A percentile compares a stretch with the other conserved stretches of the same genome.
Conservation (phyloP, 495 filamentous ascomycete genomes). For the Delitschia confertaspora region DNA sequence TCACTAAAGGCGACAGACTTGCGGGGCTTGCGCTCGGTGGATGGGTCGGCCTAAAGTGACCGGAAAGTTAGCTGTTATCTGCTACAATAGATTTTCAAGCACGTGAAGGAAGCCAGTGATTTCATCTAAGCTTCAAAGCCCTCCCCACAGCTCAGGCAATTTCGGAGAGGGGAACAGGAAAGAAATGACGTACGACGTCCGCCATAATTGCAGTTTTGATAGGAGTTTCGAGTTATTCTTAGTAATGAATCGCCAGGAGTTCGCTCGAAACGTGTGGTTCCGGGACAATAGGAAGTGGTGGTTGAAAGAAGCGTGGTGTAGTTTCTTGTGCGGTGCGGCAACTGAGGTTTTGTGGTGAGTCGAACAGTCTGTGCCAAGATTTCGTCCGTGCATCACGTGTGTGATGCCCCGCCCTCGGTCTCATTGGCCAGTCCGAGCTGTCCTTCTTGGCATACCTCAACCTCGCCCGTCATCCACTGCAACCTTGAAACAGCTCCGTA, state of each 20-base stretch:
- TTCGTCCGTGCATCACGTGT: slow-evolving; percentile 8
- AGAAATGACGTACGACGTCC: slow-evolving; percentile 43
- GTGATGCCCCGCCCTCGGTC: not conserved
- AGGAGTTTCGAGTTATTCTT: no score
- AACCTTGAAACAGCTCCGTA: no score
- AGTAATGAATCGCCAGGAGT: no score
- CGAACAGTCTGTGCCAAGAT: slow-evolving; percentile 13
- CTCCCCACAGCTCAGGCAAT: not conserved
- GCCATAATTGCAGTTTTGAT: slow-evolving; percentile 38
- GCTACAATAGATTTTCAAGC: not conserved
- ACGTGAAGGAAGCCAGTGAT: not conserved
- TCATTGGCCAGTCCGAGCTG: not conserved
- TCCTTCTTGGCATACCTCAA: not conserved
- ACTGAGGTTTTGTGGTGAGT: no score
- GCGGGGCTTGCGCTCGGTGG: slow-evolving; percentile 52
- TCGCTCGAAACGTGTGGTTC: not conserved
- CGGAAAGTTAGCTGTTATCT: not conserved
- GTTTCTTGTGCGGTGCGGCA: no score
- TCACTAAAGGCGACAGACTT: slow-evolving; percentile 90
- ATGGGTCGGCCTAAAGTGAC: slow-evolving; percentile 12
- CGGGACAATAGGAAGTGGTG: not conserved
- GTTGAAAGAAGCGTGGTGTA: no score
- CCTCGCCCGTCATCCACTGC: no score
- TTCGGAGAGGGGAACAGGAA: slow-evolving; percentile 5
- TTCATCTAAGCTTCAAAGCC: not conserved